Conservation (phyloP, 2,329 filamentous ascomycete species). For the Bimuria novae-zelandiae region DNA sequence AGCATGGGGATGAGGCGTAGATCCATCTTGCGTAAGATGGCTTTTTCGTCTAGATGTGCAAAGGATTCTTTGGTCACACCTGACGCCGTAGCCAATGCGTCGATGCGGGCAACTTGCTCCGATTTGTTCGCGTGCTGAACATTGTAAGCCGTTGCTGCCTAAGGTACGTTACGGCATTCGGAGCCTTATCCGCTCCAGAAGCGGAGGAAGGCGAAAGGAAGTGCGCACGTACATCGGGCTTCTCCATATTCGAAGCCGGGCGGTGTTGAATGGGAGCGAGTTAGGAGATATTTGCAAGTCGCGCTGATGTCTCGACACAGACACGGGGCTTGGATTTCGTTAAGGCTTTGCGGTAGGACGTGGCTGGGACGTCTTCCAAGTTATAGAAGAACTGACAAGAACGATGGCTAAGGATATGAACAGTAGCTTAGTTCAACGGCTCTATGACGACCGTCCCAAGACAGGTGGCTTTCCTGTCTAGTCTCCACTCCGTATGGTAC, state of each 20-base stretch:
- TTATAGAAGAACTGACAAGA: no score
- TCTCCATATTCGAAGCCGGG: conserved; percentile 9
- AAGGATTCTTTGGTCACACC: conserved; percentile 37
- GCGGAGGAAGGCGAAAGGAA: neutral
- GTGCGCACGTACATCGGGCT: neutral
- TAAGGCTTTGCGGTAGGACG: no score
- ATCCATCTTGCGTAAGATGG: conserved; percentile 49
- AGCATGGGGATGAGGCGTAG: conserved; percentile 46
- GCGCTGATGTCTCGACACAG: no score
- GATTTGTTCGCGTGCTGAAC: conserved; percentile 9
- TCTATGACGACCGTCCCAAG: conserved; percentile 3
- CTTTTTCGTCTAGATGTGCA: conserved; percentile 47
- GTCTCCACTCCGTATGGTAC: neutral
- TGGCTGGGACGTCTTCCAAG: no score
- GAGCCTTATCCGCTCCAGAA: neutral
- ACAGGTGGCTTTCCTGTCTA: neutral
- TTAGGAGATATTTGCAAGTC: no score
- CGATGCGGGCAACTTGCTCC: conserved; percentile 29
- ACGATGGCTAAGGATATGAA: neutral
- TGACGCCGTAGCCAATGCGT: conserved; percentile 30
- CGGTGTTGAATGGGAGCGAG: no score
- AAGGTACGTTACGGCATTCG: neutral
- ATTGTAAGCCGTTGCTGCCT: neutral
- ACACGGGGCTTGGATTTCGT: no score
- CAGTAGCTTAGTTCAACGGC: neutral